phyloP scores from a whole-genome alignment of 177 flowering plant genomes.

The Vitis hybrid region DNA sequence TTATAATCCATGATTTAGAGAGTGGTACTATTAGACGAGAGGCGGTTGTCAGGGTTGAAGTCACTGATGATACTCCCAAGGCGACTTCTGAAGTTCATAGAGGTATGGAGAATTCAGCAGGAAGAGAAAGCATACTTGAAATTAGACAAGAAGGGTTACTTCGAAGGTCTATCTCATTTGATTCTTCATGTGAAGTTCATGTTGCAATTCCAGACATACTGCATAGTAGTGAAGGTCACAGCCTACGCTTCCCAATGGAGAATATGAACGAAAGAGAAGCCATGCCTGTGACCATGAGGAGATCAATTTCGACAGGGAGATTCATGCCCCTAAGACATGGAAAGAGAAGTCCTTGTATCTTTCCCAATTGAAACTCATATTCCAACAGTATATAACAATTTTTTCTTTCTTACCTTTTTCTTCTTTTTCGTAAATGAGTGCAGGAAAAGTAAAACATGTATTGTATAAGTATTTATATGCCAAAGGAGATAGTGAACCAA shows the following conservation, averaged over 20 bases:
- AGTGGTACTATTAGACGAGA: background rate
- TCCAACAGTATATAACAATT: too few relatives aligned
- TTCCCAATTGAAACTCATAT: slow-evolving; percentile 7
- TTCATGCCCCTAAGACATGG: slow-evolving; percentile 22
- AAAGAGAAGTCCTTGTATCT: slow-evolving; percentile 4
- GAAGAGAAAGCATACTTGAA: background rate
- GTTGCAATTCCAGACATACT: slow-evolving; percentile 23
- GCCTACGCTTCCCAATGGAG: too few relatives aligned
- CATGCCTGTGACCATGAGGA: slow-evolving; percentile 18
- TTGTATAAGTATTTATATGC: too few relatives aligned
- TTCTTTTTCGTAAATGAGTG: too few relatives aligned
- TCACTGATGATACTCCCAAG: slow-evolving; percentile 9
- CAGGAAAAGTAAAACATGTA: too few relatives aligned
- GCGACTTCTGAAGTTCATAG: slow-evolving; percentile 1
- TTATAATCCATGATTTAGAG: slow-evolving; percentile 15
- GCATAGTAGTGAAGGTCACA: slow-evolving; percentile 3
- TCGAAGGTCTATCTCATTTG: slow-evolving; percentile 25
- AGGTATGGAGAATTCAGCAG: background rate
- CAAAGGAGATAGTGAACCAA: too few relatives aligned
- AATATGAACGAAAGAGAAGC: background rate
- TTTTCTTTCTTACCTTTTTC: too few relatives aligned
- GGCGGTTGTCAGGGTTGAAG: slow-evolving; percentile 1
- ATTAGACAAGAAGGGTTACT: slow-evolving; percentile 3
- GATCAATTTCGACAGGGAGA: slow-evolving; percentile 29
- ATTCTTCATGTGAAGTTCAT: slow-evolving; percentile 2